Percentiles rank a stretch among this genome's conserved stretches.
Evolutionary conservation across 1,284 basidiomycete genomes (phyloP).

Genomic region (Tetrapyrgos nigripes): DNA sequence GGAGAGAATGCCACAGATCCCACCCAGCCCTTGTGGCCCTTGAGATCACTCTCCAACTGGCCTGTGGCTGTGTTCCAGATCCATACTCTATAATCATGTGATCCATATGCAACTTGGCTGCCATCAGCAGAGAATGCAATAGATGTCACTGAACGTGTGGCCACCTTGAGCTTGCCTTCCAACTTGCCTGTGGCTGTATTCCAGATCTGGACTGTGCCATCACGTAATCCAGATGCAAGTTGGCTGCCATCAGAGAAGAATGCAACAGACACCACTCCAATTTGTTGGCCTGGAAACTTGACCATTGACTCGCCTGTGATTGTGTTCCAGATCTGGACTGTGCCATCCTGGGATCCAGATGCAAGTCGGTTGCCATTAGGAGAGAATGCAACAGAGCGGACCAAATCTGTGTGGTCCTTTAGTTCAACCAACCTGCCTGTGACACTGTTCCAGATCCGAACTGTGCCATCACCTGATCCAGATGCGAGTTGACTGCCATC

Average conservation of each 20-base stretch:
- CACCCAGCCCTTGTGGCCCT: not conserved
- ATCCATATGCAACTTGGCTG: not conserved
- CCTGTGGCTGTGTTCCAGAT: conserved; percentile 2
- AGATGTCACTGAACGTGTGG: not conserved
- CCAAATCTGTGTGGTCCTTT: not conserved
- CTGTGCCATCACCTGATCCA: not conserved
- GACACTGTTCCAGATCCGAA: conserved; percentile 1
- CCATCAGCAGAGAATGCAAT: conserved; percentile 7
- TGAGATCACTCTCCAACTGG: not conserved
- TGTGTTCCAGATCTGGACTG: conserved; percentile 13
- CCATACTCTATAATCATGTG: conserved; percentile 3
- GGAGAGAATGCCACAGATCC: not conserved
- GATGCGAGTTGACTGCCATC: not conserved
- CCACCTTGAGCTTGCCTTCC: not conserved
- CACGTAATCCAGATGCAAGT: conserved; percentile 23
- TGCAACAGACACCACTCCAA: conserved; percentile 13
- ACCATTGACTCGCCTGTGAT: too few relatives aligned
- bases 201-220: conserved; percentile 31
- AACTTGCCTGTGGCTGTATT: conserved; percentile 15
- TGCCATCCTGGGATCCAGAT: conserved; percentile 5
- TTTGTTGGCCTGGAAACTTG: conserved; percentile 17
- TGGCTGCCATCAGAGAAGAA: conserved; percentile 20
- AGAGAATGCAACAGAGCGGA: conserved; percentile 12
- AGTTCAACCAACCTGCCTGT: not conserved
- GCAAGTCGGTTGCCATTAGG: conserved; percentile 14